A percentile compares a stretch with the other conserved stretches of the same genome.
Evolutionary conservation across 768 basidiomycete genomes (phyloP).

Genomic region (Crassisporium funariophilum): DNA sequence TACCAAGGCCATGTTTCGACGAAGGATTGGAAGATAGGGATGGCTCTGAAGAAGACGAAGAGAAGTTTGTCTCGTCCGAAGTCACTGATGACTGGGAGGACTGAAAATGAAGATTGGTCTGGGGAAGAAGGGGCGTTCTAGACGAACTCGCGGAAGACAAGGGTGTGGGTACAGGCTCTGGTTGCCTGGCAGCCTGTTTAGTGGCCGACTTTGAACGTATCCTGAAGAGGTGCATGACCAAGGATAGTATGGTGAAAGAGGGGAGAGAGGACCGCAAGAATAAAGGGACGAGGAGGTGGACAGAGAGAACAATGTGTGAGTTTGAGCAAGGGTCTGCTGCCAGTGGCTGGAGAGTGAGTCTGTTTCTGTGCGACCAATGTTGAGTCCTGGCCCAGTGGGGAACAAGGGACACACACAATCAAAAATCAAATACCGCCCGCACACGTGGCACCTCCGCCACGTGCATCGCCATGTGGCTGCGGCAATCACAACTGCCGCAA

Average conservation of each 20-base stretch:
- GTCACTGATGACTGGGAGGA: slow-evolving; percentile 6
- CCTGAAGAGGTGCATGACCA: slow-evolving; percentile 25
- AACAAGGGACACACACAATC: slow-evolving; percentile 28
- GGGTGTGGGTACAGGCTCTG: slow-evolving; percentile 11
- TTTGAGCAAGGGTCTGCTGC: slow-evolving; percentile 7
- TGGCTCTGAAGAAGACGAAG: slow-evolving; percentile 8
- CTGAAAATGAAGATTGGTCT: slow-evolving; percentile 12
- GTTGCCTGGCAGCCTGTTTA: slow-evolving; percentile 11
- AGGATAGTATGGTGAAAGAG: background rate
- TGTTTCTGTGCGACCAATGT: slow-evolving; percentile 18
- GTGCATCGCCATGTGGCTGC: slow-evolving; percentile 30
- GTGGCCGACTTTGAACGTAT: slow-evolving; percentile 19
- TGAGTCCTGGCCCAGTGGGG: slow-evolving; percentile 24
- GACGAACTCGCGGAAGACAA: slow-evolving; percentile 15
- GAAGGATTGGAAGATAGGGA: slow-evolving; percentile 1
- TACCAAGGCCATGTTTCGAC: slow-evolving; percentile 9
- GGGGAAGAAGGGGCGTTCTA: slow-evolving; percentile 16
- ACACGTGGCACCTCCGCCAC: slow-evolving; percentile 30
- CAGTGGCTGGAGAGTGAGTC: slow-evolving; percentile 10
- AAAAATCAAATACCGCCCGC: slow-evolving; percentile 24
- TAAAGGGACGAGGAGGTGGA: slow-evolving; percentile 4
- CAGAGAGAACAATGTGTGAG: slow-evolving; percentile 11
- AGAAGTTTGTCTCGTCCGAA: slow-evolving; percentile 4
- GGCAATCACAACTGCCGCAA: slow-evolving; percentile 22
- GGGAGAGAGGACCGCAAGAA: slow-evolving; percentile 11